phyloP scores from a whole-genome alignment of 371 early-diverging fungal genomes.

The Mucor velutinosus region DNA sequence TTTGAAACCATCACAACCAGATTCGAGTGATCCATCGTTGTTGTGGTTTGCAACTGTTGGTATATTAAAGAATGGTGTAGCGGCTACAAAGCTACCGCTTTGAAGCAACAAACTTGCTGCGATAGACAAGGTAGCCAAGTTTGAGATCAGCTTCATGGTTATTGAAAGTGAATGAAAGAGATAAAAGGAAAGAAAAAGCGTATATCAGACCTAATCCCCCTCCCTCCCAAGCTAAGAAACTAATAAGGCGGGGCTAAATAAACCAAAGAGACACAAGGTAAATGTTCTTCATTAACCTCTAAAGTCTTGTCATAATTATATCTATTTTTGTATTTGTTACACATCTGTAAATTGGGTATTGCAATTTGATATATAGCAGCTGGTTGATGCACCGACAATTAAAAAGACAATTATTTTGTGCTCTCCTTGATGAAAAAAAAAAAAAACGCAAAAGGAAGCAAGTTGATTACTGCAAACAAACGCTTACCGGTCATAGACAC shows the following conservation, averaged over 20 bases:
- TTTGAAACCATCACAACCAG: constrained; percentile 24
- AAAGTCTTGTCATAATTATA: constrained; percentile 20
- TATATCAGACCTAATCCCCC: not conserved
- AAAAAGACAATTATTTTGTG: not conserved
- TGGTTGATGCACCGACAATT: constrained; percentile 13
- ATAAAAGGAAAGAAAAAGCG: constrained; percentile 2
- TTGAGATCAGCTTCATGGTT: constrained; percentile 38
- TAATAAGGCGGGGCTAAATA: constrained; percentile 16
- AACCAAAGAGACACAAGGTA: not conserved
- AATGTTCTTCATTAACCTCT: constrained; percentile 3
- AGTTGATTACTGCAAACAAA: not conserved
- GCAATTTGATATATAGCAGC: constrained; percentile 1
- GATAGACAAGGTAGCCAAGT: constrained; percentile 35
- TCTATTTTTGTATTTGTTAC: constrained; percentile 29
- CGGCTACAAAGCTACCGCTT: constrained; percentile 40
- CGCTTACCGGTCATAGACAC: not conserved
- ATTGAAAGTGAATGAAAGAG: constrained; percentile 3
- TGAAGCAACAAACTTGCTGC: constrained; percentile 39
- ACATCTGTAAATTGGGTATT: constrained; percentile 22
- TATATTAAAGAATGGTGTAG: constrained; percentile 41
- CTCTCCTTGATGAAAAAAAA: not conserved
- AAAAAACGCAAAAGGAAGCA: not conserved
- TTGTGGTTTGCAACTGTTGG: constrained; percentile 17
- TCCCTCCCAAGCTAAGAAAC: not conserved
- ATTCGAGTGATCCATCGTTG: constrained; percentile 28